phyloP scores from a whole-genome alignment of 306 rosid genomes.

The Cucurbita moschata region DNA sequence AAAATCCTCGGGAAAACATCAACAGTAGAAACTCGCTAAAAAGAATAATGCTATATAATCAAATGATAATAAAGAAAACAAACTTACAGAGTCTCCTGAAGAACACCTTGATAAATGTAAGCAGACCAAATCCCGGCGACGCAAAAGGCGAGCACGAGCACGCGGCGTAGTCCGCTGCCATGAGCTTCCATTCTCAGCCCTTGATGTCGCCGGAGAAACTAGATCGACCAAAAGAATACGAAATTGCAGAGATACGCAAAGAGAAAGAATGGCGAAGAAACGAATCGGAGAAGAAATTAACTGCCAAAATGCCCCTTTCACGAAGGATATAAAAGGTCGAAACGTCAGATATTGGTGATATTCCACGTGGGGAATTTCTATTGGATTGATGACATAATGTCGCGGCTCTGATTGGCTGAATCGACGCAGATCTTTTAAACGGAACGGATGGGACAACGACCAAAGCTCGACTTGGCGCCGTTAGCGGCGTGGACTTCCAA shows the following conservation, averaged over 20 bases:
- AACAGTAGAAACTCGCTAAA: not conserved
- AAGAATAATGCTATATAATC: not conserved
- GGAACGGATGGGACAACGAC: not conserved
- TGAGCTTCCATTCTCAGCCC: constrained; percentile 58
- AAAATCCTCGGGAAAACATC: not conserved
- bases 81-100: constrained; percentile 83
- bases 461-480: not conserved
- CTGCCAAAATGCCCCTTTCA: not conserved
- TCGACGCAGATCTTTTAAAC: constrained; percentile 23
- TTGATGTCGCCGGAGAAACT: constrained; percentile 16
- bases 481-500: not conserved
- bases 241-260: not conserved
- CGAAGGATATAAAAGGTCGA: constrained; percentile 10
- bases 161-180: constrained; percentile 64
- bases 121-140: constrained; percentile 91
- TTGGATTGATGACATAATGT: constrained; percentile 20
- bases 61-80: not conserved
- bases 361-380: constrained; percentile 44
- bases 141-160: constrained; percentile 61
- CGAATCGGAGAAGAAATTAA: not conserved
- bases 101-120: constrained; percentile 88
- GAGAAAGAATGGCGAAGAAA: not conserved
- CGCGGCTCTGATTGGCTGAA: constrained; percentile 43
- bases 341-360: constrained; percentile 13
- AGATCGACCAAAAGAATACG: constrained; percentile 13